These are phyloP conservation scores for Clohesyomyces aquaticus DNA, from an alignment of 495 filamentous ascomycete species.

Conservation along the genomic window DNA sequence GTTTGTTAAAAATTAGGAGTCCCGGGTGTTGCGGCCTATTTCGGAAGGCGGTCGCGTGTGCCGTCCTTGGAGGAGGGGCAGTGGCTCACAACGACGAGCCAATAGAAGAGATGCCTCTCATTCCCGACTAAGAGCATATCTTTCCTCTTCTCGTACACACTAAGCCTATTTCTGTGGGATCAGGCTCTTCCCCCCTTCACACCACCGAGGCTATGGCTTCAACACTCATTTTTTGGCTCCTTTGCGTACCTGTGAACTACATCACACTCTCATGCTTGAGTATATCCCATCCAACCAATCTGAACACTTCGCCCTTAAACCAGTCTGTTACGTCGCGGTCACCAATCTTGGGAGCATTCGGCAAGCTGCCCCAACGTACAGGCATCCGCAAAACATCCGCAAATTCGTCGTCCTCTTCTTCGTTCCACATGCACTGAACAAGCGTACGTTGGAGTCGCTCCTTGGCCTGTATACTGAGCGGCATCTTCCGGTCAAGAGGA, in stretches of 20 bases:
- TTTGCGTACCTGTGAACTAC: conserved; percentile 16
- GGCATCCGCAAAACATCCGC: conserved; percentile 45
- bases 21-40: too few relatives aligned
- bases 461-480: conserved; percentile 38
- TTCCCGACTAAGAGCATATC: too few relatives aligned
- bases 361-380: conserved; percentile 10
- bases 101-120: too few relatives aligned
- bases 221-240: too few relatives aligned
- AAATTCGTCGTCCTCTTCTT: conserved; percentile 36
- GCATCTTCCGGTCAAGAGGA: conserved; percentile 22
- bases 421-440: conserved; percentile 43
- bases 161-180: too few relatives aligned
- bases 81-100: too few relatives aligned
- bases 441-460: conserved; percentile 47
- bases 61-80: too few relatives aligned
- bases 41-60: too few relatives aligned
- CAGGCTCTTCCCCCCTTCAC: too few relatives aligned
- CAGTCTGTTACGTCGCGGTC: conserved; percentile 43
- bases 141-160: too few relatives aligned
- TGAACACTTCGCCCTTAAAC: conserved; percentile 47
- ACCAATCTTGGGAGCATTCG: conserved; percentile 36
- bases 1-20: too few relatives aligned
- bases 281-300: conserved; percentile 47
- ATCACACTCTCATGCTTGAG: conserved; percentile 36
- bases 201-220: too few relatives aligned